phyloP scores from a whole-genome alignment of 306 rosid genomes.

The Sicyos baderoa region DNA sequence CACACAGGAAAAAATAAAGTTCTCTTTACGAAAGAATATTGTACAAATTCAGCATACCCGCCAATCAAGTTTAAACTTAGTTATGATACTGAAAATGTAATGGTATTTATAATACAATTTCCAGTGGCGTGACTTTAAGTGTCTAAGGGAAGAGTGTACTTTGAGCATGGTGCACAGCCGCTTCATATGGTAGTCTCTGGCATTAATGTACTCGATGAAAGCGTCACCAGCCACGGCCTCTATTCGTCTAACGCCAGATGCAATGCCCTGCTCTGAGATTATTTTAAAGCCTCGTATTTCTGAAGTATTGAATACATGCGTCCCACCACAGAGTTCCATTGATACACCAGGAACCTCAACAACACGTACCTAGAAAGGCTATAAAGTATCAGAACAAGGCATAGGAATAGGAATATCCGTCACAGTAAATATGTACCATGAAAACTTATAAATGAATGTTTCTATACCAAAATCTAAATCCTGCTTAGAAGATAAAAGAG shows the following conservation, averaged over 20 bases:
- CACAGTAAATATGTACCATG: background rate
- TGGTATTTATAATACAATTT: background rate
- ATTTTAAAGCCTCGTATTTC: conserved; percentile 91
- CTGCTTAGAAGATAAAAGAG: background rate
- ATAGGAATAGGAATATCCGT: background rate
- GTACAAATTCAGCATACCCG: too few relatives aligned
- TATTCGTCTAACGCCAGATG: conserved; percentile 88
- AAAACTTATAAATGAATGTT: background rate
- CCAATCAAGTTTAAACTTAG: background rate
- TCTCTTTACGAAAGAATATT: background rate
- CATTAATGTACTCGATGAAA: conserved; percentile 69
- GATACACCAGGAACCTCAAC: conserved; percentile 96
- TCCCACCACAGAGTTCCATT: conserved; percentile 97
- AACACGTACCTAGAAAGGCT: conserved; percentile 71
- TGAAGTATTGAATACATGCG: conserved; percentile 79
- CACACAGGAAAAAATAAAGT: conserved; percentile 21
- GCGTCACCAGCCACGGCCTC: conserved; percentile 98
- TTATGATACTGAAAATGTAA: background rate
- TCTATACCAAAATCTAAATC: background rate
- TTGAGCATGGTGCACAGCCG: conserved; percentile 77
- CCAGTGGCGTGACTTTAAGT: background rate
- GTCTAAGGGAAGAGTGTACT: conserved; percentile 36
- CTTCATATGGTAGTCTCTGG: conserved; percentile 69
- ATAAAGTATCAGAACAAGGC: conserved; percentile 21
- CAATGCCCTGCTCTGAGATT: conserved; percentile 89